Evolutionary conservation across 768 basidiomycete species (phyloP), one percentile per base, ranked within the genome.

Genomic region (Coprinopsis cinerea): DNA sequence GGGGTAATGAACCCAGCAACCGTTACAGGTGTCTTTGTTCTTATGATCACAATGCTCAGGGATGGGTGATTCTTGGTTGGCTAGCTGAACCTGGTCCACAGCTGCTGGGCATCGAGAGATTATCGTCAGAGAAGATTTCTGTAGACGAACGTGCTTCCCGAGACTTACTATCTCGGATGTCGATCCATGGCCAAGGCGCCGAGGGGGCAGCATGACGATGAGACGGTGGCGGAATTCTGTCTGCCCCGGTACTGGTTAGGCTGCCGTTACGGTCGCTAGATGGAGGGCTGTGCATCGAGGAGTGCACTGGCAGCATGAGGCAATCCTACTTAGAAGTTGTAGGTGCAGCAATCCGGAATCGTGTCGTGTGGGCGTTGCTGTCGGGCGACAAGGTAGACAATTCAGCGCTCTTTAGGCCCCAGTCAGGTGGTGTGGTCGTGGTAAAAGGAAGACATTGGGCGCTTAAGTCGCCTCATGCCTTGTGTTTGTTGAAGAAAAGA

Each of bases 101-200:
- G 63, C 74, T 73, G 55, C 3, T 32, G 25, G 47, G 42, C 28
- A 15, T 40, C 17, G 15, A 24, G 10, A 41, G 27, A 46, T 47
- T n/a, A 36, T 22, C 34, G 25, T 10, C 44, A 3, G 32, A 20
- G 4, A 30, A 23, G 26, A 37, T 37, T 10, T n/a, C n/a, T 24
- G 17, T 40, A 40, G 10, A 11, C 37, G 11, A 11, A 6, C 18
- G 11, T 7, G 10, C 18, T 7, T 20, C 4, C 25, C n/a, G 24
- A 10, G 32, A 51, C 59, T 28, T 48, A 71, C 73, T 57, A 48
- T 74, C 70, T 4, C 64, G 57, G 32, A 72, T 65, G 54, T 74
- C 69, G 9, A 74, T 57, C 72, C 73, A 74, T 7, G 73, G 73
- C 73, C 72, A 74, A 6, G 73, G 72, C 2, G 73, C 71, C 9